phyloP scores from a whole-genome alignment of 306 rosid genomes.

The Fragaria iinumae region DNA sequence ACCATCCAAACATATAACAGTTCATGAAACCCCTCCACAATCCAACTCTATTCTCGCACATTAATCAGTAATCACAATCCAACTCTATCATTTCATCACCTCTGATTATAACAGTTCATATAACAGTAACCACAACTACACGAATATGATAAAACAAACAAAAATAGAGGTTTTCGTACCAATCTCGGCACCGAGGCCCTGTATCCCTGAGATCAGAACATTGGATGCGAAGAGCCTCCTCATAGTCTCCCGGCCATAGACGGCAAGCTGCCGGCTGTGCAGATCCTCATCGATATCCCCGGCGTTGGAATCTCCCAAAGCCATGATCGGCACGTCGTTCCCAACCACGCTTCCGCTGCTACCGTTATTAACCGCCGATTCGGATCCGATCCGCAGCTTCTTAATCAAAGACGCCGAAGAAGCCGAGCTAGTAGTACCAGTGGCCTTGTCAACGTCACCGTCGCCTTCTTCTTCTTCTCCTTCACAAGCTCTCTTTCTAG shows the following conservation, averaged over 20 bases:
- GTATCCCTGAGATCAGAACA: slow-evolving; percentile 82
- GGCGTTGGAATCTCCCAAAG: slow-evolving; percentile 50
- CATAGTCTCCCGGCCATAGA: slow-evolving; percentile 97
- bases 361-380: slow-evolving; percentile 45
- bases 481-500: slow-evolving; percentile 79
- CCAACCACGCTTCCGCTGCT: slow-evolving; percentile 33
- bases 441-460: slow-evolving; percentile 25
- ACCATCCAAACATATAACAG: no score
- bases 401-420: slow-evolving; percentile 34
- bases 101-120: neutral
- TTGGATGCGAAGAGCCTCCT: slow-evolving; percentile 75
- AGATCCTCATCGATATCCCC: slow-evolving; percentile 89
- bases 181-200: slow-evolving; percentile 95
- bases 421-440: slow-evolving; percentile 11
- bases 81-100: neutral
- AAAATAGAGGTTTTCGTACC: slow-evolving; percentile 38
- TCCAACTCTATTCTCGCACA: neutral
- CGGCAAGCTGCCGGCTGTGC: slow-evolving; percentile 95
- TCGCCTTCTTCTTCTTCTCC: slow-evolving; percentile 56
- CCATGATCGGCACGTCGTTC: slow-evolving; percentile 48
- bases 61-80: neutral
- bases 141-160: neutral
- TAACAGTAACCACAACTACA: neutral
- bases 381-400: slow-evolving; percentile 63
- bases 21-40: no score